These are phyloP conservation scores for Drechslerella stenobrocha DNA, from an alignment of 2,329 filamentous ascomycete species.

Conservation along the genomic window DNA sequence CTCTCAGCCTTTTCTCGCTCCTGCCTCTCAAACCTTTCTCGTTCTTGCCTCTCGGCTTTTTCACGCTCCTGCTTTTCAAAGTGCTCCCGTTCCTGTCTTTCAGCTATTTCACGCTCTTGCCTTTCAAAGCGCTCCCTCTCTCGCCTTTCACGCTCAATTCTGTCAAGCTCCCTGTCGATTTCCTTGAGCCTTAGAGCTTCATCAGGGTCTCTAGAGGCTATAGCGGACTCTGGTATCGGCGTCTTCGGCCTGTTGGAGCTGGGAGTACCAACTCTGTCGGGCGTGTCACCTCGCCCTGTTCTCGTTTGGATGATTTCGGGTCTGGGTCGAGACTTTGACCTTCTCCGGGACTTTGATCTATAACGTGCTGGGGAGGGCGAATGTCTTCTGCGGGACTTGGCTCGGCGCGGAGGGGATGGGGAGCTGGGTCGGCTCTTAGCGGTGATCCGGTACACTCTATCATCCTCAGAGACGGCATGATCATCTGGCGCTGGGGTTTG, in stretches of 20 bases:
- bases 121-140: constrained; percentile 12
- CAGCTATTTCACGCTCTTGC: neutral
- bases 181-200: too few species aligned
- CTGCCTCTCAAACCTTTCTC: neutral
- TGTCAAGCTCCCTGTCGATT: constrained; percentile 18
- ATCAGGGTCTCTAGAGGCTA: too few species aligned
- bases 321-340: constrained; percentile 32
- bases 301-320: constrained; percentile 32
- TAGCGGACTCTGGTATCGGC: constrained; percentile 18
- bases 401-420: constrained; percentile 23
- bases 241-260: constrained; percentile 29
- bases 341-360: constrained; percentile 30
- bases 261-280: constrained; percentile 10
- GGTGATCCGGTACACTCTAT: constrained; percentile 11
- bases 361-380: constrained; percentile 24
- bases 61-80: neutral
- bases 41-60: neutral
- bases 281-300: neutral
- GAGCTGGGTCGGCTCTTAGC: constrained; percentile 27
- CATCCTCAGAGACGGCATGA: constrained; percentile 15
- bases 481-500: constrained; percentile 31
- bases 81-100: neutral
- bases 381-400: constrained; percentile 28
- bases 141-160: constrained; percentile 16
- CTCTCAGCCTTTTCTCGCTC: neutral